A percentile compares a stretch with the other conserved stretches of the same genome.
These are phyloP conservation scores for Penicillium palitans DNA, from an alignment of 2,329 filamentous ascomycete species.

Conservation along the genomic window DNA sequence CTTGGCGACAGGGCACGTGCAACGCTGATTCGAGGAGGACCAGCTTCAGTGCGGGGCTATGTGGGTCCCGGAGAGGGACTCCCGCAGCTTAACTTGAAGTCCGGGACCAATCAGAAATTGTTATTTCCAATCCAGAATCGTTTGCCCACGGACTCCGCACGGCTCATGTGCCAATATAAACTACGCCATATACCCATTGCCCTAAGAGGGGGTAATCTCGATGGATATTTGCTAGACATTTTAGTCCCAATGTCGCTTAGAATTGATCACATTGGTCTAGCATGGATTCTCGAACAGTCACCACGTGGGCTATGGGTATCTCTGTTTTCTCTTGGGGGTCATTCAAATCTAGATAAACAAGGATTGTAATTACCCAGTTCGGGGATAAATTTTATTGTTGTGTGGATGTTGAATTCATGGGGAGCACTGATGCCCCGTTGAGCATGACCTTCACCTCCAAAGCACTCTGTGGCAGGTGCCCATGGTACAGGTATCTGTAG, in stretches of 20 bases:
- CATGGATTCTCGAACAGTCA: neutral
- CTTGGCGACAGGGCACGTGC: constrained; percentile 26
- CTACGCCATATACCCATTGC: neutral
- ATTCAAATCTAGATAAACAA: neutral
- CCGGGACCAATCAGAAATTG: constrained; percentile 7
- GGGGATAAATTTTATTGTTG: no score
- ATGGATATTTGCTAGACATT: neutral
- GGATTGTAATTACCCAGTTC: neutral
- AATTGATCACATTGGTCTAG: neutral
- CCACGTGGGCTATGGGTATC: neutral
- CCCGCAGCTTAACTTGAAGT: constrained; percentile 16
- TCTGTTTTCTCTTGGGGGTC: neutral
- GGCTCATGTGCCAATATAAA: neutral
- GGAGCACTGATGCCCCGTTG: neutral
- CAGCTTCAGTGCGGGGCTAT: neutral
- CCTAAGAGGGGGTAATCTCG: neutral
- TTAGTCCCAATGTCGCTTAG: neutral
- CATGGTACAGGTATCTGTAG: neutral
- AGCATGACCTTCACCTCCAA: neutral
- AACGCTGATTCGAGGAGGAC: constrained; percentile 22
- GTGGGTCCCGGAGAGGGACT: constrained; percentile 1
- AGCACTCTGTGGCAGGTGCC: neutral
- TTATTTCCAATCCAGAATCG: constrained; percentile 3
- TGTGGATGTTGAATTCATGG: neutral
- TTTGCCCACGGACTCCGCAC: neutral